Evolutionary conservation across 345 rosid species (phyloP), one percentile per base, ranked within the genome.

Genomic region (Crucihimalaya himalaica): DNA sequence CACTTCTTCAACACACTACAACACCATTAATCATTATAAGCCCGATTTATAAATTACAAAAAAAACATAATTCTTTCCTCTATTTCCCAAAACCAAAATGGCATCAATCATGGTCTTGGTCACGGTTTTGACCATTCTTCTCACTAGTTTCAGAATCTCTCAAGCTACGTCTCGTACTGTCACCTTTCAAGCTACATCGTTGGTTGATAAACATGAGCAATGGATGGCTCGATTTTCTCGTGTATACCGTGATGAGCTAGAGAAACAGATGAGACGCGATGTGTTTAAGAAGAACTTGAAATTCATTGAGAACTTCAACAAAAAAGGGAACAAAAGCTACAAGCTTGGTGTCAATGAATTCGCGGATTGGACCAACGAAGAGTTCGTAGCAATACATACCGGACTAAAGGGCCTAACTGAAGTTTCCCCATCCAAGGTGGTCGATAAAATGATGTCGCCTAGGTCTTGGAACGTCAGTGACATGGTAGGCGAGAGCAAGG

Each of bases 311-410:
- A 54, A 75, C 8, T 81, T 82, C 68, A 81, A 83, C 64, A 39
- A 37, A 27, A 78, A 47, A 1, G 69, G 31, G 18, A 68, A 51
- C 62, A 76, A 46, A 52, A 73, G 68, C 28, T 85, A 69, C 66
- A 83, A 73, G 67, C 72, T 85, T 15, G 71, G 78, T 29, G 62
- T 73, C 32, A 85, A 85, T 54, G 69, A 55, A 42, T 83, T 85
- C 53, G 67, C 87, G 2, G 89, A 85, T 74, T 68, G 83, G 43
- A 83, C 83, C 50, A 64, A 76, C 3, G 84, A 83, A 42, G 86
- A 85, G 75, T 85, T 85, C 53, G 67, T 72, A 29, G 68, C 82
- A 10, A 45, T 51, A 14, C 67, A 75, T 27, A 83, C 82, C 11
- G 66, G 84, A 29, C 77, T 69, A 42, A 80, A 74, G 62, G 16